Evolutionary conservation across 192 early-diverging fungal species (phyloP).

Genomic region (Glomus cerebriforme): DNA sequence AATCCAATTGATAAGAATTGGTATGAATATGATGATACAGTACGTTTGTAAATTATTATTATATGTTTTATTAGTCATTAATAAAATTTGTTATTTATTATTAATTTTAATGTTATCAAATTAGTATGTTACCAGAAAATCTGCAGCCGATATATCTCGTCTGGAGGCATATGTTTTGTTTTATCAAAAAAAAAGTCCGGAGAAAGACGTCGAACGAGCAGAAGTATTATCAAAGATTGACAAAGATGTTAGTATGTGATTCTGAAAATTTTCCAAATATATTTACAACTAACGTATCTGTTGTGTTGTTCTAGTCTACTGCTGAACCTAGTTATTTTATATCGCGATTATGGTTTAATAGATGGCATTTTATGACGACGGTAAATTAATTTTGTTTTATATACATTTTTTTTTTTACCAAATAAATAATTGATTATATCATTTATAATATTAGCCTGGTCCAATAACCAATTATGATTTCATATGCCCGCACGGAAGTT

Average conservation of each 20-base stretch:
- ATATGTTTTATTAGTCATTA: neutral
- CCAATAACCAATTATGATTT: conserved; percentile 49
- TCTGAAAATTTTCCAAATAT: neutral
- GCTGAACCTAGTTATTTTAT: conserved; percentile 22
- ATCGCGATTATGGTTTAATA: conserved; percentile 46
- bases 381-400: conserved; percentile 26
- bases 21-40: conserved; percentile 52
- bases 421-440: neutral
- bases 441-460: conserved; percentile 37
- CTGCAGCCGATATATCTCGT: conserved; percentile 39
- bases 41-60: conserved; percentile 21
- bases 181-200: conserved; percentile 35
- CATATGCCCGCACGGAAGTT: conserved; percentile 45
- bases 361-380: conserved; percentile 37
- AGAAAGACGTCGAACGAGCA: conserved; percentile 38
- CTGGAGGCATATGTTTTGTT: conserved; percentile 47
- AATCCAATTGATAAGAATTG: conserved; percentile 38
- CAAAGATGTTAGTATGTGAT: conserved; percentile 4
- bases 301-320: neutral
- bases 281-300: neutral
- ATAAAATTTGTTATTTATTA: neutral
- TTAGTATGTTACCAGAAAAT: conserved; percentile 43
- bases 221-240: conserved; percentile 36
- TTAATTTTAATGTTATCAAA: neutral
- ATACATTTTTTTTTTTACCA: neutral